Evolutionary conservation across 306 rosid species (phyloP), one percentile per base, ranked within the genome.

Genomic region (Abrus precatorius): DNA sequence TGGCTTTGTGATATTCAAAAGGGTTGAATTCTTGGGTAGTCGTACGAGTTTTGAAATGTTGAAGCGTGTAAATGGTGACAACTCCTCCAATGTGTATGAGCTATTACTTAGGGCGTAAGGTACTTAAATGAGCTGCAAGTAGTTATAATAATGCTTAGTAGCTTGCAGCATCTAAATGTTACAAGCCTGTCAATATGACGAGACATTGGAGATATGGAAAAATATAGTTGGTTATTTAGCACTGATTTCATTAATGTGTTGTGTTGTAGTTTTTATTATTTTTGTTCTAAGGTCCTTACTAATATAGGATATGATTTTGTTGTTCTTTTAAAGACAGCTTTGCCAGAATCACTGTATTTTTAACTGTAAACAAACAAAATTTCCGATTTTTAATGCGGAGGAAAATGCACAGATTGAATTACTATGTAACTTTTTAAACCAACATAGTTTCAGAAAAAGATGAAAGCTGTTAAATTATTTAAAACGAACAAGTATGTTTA

Each of bases 1-100:
- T 28, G 93, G 99, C 41, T 67, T 43, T 78, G 87, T 75, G 56
- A 59, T 66, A 50, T 96, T 96, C 86, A 93, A 82, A 84, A 60
- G 97, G 81, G 83, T 92, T 9, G 97, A 93, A 29, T 96, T 96
- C 76, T 60, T 96, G 76, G 99, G 99, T 36, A 92, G 97, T 66
- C 90, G 98, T 4, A 88, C 40, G 38, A 89, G 98, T 91, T 96
- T 93, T 74, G 99, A 96, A 85, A 90, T 85, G 97, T 82, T 96
- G 87, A 93, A 93, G 86, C 97, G 99, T 67, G 93, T 96, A 12
- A 75, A 68, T 13, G 97, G 95, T 1, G 98, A 93, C 69, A 93
- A 92, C 89, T 91, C 88, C 89, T 88, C 95, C 79, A 96, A 96
- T 8, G 97, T 93, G n/a, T 96, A 96, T 41, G 98, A 96, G 85